A percentile compares a stretch with the other conserved stretches of the same genome.
These are phyloP conservation scores for Cyathus striatus DNA, from an alignment of 768 basidiomycete genomes.

Conservation along the genomic window DNA sequence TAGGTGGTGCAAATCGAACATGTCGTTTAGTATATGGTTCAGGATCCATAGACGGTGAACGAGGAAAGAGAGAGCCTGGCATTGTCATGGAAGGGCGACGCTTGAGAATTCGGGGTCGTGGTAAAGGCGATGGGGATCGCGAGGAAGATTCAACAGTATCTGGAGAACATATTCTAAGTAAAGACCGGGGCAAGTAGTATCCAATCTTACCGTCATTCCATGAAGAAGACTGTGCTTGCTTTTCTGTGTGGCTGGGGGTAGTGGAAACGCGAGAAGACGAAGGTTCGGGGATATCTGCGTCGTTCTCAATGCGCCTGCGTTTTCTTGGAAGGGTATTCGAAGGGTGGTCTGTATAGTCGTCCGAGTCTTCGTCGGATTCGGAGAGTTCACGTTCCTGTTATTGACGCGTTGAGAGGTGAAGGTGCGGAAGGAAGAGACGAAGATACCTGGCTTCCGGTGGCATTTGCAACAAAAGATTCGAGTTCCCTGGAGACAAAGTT, in stretches of 20 bases:
- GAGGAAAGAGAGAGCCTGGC: conserved; percentile 76
- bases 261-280: no score
- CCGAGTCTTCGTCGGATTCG: no score
- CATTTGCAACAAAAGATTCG: conserved; percentile 64
- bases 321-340: no score
- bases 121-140: conserved; percentile 23
- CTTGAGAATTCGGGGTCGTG: conserved; percentile 25
- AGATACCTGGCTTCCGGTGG: conserved; percentile 52
- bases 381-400: no score
- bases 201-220: no score
- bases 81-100: conserved; percentile 52
- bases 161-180: not conserved
- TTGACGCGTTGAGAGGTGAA: no score
- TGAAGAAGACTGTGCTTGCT: no score
- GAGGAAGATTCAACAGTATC: conserved; percentile 4
- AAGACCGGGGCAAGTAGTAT: not conserved
- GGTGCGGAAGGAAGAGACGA: no score
- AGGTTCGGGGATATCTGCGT: no score
- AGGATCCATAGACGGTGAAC: conserved; percentile 58
- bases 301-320: no score
- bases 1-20: conserved; percentile 32
- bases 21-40: conserved; percentile 21
- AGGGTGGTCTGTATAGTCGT: no score
- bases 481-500: conserved; percentile 68
- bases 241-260: no score